These are phyloP conservation scores for Sinapis alba DNA, from an alignment of 441 rosid genomes.

Conservation along the genomic window DNA sequence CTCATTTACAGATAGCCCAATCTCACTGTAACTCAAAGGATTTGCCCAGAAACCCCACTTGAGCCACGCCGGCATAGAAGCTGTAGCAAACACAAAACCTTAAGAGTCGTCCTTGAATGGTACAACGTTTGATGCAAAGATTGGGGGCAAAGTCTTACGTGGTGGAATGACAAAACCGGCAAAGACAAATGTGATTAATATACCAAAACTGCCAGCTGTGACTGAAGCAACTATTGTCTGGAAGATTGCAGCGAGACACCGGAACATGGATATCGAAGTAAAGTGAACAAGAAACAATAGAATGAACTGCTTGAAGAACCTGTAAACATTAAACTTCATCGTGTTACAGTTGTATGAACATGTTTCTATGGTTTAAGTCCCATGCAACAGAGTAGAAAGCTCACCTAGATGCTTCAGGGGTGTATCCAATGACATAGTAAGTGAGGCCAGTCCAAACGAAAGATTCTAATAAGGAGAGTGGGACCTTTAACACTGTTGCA, in stretches of 20 bases:
- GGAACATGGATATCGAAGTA: conserved; percentile 51
- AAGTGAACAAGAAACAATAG: conserved; percentile 45
- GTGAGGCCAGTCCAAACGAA: conserved; percentile 70
- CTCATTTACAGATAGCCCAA: conserved; percentile 52
- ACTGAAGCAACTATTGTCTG: conserved; percentile 44
- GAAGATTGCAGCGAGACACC: conserved; percentile 47
- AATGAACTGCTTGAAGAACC: conserved; percentile 55
- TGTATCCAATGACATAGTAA: conserved; percentile 70
- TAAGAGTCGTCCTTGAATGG: not conserved
- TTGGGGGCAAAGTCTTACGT: conserved; percentile 34
- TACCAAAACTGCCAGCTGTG: conserved; percentile 43
- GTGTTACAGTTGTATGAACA: not conserved
- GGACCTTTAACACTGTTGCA: conserved; percentile 81
- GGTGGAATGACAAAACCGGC: conserved; percentile 46
- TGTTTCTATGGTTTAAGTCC: not conserved
- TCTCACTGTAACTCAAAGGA: conserved; percentile 50
- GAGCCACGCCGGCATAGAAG: conserved; percentile 51
- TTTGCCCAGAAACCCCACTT: conserved; percentile 57
- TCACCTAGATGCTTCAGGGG: conserved; percentile 50
- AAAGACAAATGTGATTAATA: conserved; percentile 41
- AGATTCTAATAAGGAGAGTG: conserved; percentile 63
- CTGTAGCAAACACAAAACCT: conserved; percentile 21
- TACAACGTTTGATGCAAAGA: not conserved
- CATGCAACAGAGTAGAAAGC: not conserved
- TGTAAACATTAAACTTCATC: conserved; percentile 15